These are phyloP conservation scores for Wickerhamiella kazuoi DNA, from an alignment of 805 yeast genomes.

Conservation along the genomic window DNA sequence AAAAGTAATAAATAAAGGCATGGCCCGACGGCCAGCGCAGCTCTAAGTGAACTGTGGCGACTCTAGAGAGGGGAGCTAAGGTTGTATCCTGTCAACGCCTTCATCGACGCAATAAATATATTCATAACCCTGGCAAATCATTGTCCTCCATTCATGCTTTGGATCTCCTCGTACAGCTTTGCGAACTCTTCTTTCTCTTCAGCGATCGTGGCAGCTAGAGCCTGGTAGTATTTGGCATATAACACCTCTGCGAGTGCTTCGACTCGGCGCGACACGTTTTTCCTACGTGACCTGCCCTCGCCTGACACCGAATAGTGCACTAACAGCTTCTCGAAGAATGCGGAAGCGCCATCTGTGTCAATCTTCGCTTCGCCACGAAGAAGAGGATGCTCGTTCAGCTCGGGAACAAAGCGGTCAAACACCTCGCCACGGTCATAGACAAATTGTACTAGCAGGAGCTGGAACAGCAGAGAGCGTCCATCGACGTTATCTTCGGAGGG, in stretches of 20 bases:
- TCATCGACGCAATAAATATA: too few relatives aligned
- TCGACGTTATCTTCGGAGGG: neutral
- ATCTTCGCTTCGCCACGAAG: slow-evolving; percentile 7
- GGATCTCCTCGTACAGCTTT: neutral
- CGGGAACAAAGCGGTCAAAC: slow-evolving; percentile 13
- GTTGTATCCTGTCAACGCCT: too few relatives aligned
- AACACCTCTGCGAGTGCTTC: slow-evolving; percentile 1
- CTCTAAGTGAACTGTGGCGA: too few relatives aligned
- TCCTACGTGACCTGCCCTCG: neutral
- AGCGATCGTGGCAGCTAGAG: neutral
- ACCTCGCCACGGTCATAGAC: slow-evolving; percentile 19
- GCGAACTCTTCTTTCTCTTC: slow-evolving; percentile 4
- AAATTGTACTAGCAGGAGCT: slow-evolving; percentile 19
- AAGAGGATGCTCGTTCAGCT: slow-evolving; percentile 18
- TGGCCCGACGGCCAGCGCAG: too few relatives aligned
- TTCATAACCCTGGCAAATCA: too few relatives aligned
- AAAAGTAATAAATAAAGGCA: too few relatives aligned
- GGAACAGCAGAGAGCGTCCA: slow-evolving; percentile 13
- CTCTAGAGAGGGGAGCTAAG: too few relatives aligned
- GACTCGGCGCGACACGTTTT: neutral
- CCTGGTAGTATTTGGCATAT: slow-evolving; percentile 2
- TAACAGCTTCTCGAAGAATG: slow-evolving; percentile 13
- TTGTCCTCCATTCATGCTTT: too few relatives aligned
- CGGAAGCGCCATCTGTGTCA: slow-evolving; percentile 9
- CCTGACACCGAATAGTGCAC: slow-evolving; percentile 7